Percentiles rank a stretch among this genome's conserved stretches.
These are phyloP conservation scores for Vitis amurensis DNA, from an alignment of 164 flowering plant species.

Conservation along the genomic window DNA sequence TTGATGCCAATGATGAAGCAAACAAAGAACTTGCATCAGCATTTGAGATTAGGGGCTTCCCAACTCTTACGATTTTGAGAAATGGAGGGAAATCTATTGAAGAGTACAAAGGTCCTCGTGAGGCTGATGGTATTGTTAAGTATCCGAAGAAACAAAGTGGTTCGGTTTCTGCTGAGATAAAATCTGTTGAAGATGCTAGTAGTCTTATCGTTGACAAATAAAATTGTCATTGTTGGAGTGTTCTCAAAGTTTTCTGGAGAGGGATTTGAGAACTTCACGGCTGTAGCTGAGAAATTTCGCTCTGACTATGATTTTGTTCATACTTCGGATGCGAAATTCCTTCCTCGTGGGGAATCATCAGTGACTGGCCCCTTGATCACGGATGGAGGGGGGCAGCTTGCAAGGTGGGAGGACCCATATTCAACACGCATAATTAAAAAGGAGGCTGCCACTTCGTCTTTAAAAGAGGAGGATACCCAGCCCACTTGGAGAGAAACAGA, in stretches of 20 bases:
- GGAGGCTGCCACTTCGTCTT: too few relatives aligned
- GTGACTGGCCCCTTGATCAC: conserved; percentile 45
- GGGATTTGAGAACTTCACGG: conserved; percentile 62
- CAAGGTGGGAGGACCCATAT: too few relatives aligned
- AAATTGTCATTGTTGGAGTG: conserved; percentile 67
- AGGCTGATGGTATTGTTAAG: conserved; percentile 84
- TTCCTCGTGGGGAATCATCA: conserved; percentile 80
- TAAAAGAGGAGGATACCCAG: too few relatives aligned
- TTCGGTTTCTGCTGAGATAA: conserved; percentile 80
- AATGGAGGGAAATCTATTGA: conserved; percentile 70
- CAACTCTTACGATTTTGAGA: conserved; percentile 79
- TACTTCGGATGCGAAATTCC: conserved; percentile 74
- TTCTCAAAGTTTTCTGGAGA: conserved; percentile 85
- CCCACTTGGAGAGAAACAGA: too few relatives aligned
- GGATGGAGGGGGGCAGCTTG: too few relatives aligned
- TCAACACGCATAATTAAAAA: too few relatives aligned
- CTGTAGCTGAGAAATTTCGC: conserved; percentile 71
- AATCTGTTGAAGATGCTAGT: conserved; percentile 61
- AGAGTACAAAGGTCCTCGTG: conserved; percentile 92
- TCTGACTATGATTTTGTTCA: conserved; percentile 86
- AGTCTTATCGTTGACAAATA: conserved; percentile 48
- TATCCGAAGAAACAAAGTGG: conserved; percentile 82
- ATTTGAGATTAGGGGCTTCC: conserved; percentile 61
- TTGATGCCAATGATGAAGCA: conserved; percentile 78
- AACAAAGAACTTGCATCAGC: conserved; percentile 67